Percentiles rank a stretch among this genome's conserved stretches.
Evolutionary conservation across 1,284 basidiomycete genomes (phyloP).

Genomic region (Malassezia slooffiae): DNA sequence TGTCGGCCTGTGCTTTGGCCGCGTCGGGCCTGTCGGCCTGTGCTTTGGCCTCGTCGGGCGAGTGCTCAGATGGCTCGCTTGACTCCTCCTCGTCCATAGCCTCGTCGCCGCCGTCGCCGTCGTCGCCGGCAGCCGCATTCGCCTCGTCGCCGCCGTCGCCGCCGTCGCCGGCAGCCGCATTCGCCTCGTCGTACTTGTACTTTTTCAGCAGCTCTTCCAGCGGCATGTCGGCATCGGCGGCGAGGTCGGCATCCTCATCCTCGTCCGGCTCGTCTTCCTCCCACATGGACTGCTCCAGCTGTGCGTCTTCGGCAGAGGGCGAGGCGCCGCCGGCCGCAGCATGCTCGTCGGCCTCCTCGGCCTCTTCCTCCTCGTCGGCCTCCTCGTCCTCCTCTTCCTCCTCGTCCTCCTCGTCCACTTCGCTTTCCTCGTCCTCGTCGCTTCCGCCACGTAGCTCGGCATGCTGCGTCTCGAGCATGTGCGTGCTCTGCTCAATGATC

Average conservation of each 20-base stretch:
- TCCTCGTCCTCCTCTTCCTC: slow-evolving; percentile 22
- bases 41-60: neutral
- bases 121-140: slow-evolving; percentile 13
- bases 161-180: slow-evolving; percentile 14
- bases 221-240: slow-evolving; percentile 52
- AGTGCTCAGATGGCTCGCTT: too few species aligned
- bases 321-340: slow-evolving; percentile 16
- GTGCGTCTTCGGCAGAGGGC: slow-evolving; percentile 44
- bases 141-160: slow-evolving; percentile 13
- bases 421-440: slow-evolving; percentile 20
- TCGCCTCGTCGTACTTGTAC: slow-evolving; percentile 49
- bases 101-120: slow-evolving; percentile 15
- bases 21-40: slow-evolving; percentile 10
- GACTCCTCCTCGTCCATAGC: neutral
- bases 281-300: slow-evolving; percentile 42
- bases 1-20: too few species aligned
- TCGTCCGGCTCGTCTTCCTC: slow-evolving; percentile 49
- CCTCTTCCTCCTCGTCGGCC: slow-evolving; percentile 18
- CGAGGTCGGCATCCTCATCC: slow-evolving; percentile 51
- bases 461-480: slow-evolving; percentile 64
- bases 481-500: slow-evolving; percentile 77
- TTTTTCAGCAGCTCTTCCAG: slow-evolving; percentile 52
- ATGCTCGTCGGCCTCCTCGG: slow-evolving; percentile 12
- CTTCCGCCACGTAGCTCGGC: slow-evolving; percentile 26
- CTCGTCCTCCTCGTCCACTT: slow-evolving; percentile 9